A percentile compares a stretch with the other conserved stretches of the same genome.
Evolutionary conservation across 163 green algal species (phyloP).

Genomic region (Trebouxiophyceae sp.): DNA sequence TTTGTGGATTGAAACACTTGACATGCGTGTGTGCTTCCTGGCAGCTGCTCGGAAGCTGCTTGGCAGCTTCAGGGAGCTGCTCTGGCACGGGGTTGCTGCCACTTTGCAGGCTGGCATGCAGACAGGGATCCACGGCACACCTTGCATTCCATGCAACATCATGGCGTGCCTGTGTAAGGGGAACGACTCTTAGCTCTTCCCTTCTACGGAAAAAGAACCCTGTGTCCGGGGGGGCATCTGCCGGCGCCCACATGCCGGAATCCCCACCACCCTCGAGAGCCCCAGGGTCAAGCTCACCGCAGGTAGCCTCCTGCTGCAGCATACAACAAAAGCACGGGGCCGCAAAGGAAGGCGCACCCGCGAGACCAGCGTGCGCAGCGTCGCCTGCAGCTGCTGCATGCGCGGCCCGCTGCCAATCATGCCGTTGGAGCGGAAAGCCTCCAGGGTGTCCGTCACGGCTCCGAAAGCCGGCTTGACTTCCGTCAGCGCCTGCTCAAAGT

Average conservation of each 20-base stretch:
- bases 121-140: too few relatives aligned
- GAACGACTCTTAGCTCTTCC: too few relatives aligned
- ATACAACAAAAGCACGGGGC: too few relatives aligned
- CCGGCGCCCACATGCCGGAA: not conserved
- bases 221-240: not conserved
- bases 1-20: not conserved
- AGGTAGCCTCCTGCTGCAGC: not conserved
- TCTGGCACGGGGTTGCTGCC: too few relatives aligned
- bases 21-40: too few relatives aligned
- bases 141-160: too few relatives aligned
- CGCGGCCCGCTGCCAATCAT: conserved; percentile 79
- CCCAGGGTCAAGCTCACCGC: not conserved
- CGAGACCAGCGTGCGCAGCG: conserved; percentile 71
- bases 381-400: conserved; percentile 71
- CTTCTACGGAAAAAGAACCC: not conserved
- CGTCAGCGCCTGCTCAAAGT: conserved; percentile 84
- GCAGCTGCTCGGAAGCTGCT: too few relatives aligned
- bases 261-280: not conserved
- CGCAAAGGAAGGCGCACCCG: too few relatives aligned
- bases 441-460: conserved; percentile 73
- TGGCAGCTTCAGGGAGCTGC: too few relatives aligned
- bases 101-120: too few relatives aligned
- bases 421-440: conserved; percentile 75
- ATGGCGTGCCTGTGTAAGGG: too few relatives aligned
- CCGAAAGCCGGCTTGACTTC: conserved; percentile 97